These are phyloP conservation scores for Triticum dicoccoides DNA, from an alignment of 176 grass and related monocot genomes.

Conservation along the genomic window DNA sequence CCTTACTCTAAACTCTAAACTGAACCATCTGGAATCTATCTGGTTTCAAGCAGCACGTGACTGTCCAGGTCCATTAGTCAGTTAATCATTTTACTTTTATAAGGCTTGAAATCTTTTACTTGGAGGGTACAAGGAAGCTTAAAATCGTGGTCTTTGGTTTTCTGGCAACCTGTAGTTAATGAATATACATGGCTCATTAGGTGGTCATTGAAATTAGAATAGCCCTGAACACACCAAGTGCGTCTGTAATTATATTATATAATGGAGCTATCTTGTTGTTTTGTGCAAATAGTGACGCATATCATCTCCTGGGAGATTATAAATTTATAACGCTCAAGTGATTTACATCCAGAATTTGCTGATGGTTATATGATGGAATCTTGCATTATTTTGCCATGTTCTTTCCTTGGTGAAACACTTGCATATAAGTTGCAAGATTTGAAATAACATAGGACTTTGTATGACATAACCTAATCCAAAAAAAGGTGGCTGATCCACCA, in stretches of 20 bases:
- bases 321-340: not conserved
- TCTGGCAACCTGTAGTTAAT: not conserved
- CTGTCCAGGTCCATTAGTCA: not conserved
- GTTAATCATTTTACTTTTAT: not conserved
- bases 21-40: not conserved
- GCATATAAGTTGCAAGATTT: not conserved
- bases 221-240: not conserved
- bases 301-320: not conserved
- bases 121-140: not conserved
- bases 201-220: not conserved
- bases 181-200: not conserved
- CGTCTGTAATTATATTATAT: not conserved
- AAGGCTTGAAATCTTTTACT: not conserved
- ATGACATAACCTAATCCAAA: not conserved
- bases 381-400: slow-evolving; percentile 3
- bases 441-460: not conserved
- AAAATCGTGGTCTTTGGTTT: not conserved
- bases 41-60: not conserved
- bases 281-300: not conserved
- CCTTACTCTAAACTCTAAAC: not conserved
- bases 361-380: not conserved
- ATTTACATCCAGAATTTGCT: not conserved
- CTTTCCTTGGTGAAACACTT: not conserved
- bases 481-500: not conserved
- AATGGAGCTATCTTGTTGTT: not conserved